Conservation (phyloP, 306 rosid genomes). For the barrel medic (Medicago truncatula) region MtrunA17r5.0-ANR NC_053046.1:15937501-15938000, state of each 20-base stretch:
- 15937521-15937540: slow-evolving; percentile 26
- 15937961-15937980: slow-evolving; percentile 58
- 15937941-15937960: slow-evolving; percentile 71
- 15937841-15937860: slow-evolving; percentile 78
- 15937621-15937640: slow-evolving; percentile 65
- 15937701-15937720: slow-evolving; percentile 65
- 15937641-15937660: slow-evolving; percentile 63
- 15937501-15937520: slow-evolving; percentile 29
- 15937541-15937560: slow-evolving; percentile 36
- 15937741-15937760: slow-evolving; percentile 51
- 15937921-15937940: slow-evolving; percentile 70
- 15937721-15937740: slow-evolving; percentile 54
- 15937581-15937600: slow-evolving; percentile 77
- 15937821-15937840: slow-evolving; percentile 72
- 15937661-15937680: slow-evolving; percentile 59
- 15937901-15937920: slow-evolving; percentile 59
- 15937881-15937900: slow-evolving; percentile 67
- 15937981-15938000: slow-evolving; percentile 90
- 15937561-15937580: slow-evolving; percentile 37
- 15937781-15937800: slow-evolving; percentile 61
- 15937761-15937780: slow-evolving; percentile 58
- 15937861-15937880: slow-evolving; percentile 72
- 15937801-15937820: slow-evolving; percentile 69
- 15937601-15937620: slow-evolving; percentile 64
- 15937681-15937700: slow-evolving; percentile 75